Base-by-base conservation (phyloP, 345 rosid species). In the Salix suchowensis region DNA sequence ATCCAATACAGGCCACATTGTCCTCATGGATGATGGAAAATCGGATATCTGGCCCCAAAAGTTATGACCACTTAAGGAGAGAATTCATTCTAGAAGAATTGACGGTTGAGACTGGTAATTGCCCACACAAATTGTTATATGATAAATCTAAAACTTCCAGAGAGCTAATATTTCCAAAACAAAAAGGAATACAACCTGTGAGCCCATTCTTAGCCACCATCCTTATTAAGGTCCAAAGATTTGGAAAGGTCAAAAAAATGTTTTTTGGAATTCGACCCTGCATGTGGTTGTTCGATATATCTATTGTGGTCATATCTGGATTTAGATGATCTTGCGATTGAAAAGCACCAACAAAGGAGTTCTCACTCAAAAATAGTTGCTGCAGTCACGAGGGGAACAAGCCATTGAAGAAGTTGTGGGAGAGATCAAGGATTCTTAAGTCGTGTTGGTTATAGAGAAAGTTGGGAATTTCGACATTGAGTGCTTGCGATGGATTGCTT, bases 311-410 rank as follows among this genome's bases (percentile, higher is more conserved):
- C 0, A n/a, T 2, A 19, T 58, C 28, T 7, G 3, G 15, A 61
- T 60, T 37, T 6, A 34, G 26, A 50, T 32, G 0, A 2, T 39
- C 2, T 7, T 30, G 68, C 24, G 58, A 46, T 2, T 24, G 10
- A 14, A 84, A 21, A 32, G 16, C 46, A 34, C 82, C 82, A 0
- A 58, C 15, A 1, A 77, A 26, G 16, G 67, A 62, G 44, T 65
- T 77, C 0, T 55, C 34, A 0, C 0, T 12, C 7, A 85, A 24
- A 3, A 9, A 0, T 1, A 82, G 46, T 0, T 0, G 0, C 24
- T 48, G 18, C 48, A 82, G 60, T 83, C 87, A 85, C 28, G 11
- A 0, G 0, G 82, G 87, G 37, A 80, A 61, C 9, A 15, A 26
- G 42, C 71, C 82, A 0, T 1, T 46, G 11, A 83, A 10, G 1